Evolutionary conservation across 768 basidiomycete genomes (phyloP).

Genomic region (Amylocystis lapponica): DNA sequence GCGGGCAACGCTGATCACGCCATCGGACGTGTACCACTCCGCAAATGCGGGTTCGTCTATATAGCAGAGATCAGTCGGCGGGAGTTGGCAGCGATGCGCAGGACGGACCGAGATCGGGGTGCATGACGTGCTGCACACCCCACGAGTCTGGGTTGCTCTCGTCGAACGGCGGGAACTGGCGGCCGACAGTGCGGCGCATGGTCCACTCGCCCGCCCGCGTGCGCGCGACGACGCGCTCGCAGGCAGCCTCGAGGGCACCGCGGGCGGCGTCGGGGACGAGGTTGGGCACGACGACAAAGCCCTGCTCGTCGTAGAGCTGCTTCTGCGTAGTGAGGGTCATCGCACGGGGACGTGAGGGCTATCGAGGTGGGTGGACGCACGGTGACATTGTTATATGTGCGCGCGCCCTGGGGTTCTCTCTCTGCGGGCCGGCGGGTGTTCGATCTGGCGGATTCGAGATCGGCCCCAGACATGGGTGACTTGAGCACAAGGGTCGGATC

Average conservation of each 20-base stretch:
- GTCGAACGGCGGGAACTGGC: constrained; percentile 73
- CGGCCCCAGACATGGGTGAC: too few species aligned
- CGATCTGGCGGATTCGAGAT: too few species aligned
- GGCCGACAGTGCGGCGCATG: constrained; percentile 65
- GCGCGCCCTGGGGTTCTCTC: too few species aligned
- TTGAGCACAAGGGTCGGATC: too few species aligned
- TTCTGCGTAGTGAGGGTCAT: too few species aligned
- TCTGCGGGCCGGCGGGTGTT: too few species aligned
- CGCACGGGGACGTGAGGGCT: too few species aligned
- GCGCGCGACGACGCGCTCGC: constrained; percentile 40
- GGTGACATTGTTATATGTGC: too few species aligned
- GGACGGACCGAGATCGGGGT: constrained; percentile 66
- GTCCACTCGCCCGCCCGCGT: constrained; percentile 62
- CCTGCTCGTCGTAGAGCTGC: constrained; percentile 50
- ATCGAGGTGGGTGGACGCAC: too few species aligned
- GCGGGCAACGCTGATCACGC: constrained; percentile 37
- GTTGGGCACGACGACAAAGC: constrained; percentile 57
- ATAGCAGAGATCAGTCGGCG: too few species aligned
- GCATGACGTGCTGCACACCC: constrained; percentile 83
- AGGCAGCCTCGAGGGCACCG: constrained; percentile 41
- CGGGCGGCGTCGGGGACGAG: constrained; percentile 42
- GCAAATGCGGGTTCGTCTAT: constrained; percentile 53
- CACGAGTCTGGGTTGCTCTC: constrained; percentile 58
- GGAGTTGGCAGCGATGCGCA: too few species aligned
- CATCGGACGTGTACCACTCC: constrained; percentile 60